Evolutionary conservation across 2,329 filamentous ascomycete genomes (phyloP), one percentile per base, ranked within the genome.

Genomic region (Chlorencoelia australis): DNA sequence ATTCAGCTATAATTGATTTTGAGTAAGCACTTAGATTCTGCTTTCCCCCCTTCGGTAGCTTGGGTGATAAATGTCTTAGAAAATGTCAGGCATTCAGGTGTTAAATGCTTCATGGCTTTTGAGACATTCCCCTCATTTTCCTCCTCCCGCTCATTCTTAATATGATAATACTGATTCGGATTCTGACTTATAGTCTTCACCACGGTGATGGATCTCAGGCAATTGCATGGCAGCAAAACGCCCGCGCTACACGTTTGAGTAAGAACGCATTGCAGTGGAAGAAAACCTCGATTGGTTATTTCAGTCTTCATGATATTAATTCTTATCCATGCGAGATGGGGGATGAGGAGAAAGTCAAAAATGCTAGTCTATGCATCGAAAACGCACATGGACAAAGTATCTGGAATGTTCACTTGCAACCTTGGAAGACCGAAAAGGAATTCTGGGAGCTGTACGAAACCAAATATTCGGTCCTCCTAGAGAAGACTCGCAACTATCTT

Each of bases 301-400:
- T 94, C 59, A 95, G 88, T 57, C 59, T 98, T 28, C 91, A 98
- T 58, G 91, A 98, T 54, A 95, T 98, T 64, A 96, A 98, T 60
- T 96, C 89, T 0, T 98, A 93, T 54, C 91, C 93, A 0, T 98
- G 91, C 57, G 91, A 98, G 58, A 75, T 73, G 56, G 91, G 89
- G n/a, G 89, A 96, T 43, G 75, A 82, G 40, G 85, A 91, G 15
- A 96, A 96, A 60, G 80, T 96, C 34, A 85, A 82, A 55, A 94
- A 89, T 50, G 91, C 93, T 2, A 95, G 88, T 62, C 63, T 95
- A 17, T 96, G 93, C 57, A 79, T 98, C 44, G 88, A 96, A 42
- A 88, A 88, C 51, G 87, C 89, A 0, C 91, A 98, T 55, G 82
- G 85, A 1, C 91, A 98, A 58, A 89, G 77, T 7, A 77, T 96